Evolutionary conservation across 768 basidiomycete species (phyloP).

Genomic region (Hygrophoropsis aurantiaca): DNA sequence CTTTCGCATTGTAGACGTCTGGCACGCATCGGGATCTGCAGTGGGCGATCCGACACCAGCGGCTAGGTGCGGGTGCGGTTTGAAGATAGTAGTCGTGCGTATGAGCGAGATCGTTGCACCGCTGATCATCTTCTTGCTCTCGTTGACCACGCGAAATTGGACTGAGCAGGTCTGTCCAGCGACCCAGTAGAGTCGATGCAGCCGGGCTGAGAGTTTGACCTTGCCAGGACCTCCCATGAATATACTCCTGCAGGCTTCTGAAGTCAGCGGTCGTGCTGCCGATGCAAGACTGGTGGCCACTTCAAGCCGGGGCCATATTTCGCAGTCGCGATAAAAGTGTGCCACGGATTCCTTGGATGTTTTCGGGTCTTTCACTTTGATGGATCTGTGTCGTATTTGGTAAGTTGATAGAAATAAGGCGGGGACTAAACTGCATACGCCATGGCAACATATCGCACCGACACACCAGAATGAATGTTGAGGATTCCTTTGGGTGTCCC

Average conservation of each 20-base stretch:
- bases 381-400: conserved; percentile 48
- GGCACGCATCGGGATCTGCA: conserved; percentile 58
- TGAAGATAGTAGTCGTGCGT: conserved; percentile 67
- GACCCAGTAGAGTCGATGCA: conserved; percentile 78
- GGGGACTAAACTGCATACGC: conserved; percentile 47
- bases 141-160: conserved; percentile 63
- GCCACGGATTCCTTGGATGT: conserved; percentile 70
- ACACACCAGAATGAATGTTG: conserved; percentile 53
- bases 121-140: conserved; percentile 67
- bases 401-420: neutral
- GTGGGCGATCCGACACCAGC: conserved; percentile 16
- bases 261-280: conserved; percentile 56
- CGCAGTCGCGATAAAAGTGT: conserved; percentile 85
- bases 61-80: conserved; percentile 45
- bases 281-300: conserved; percentile 60
- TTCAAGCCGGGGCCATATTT: conserved; percentile 76
- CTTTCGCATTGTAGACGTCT: conserved; percentile 60
- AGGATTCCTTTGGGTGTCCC: conserved; percentile 62
- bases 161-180: conserved; percentile 79
- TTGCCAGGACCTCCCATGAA: conserved; percentile 66
- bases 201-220: conserved; percentile 60
- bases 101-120: conserved; percentile 60
- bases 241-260: conserved; percentile 51
- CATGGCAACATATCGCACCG: conserved; percentile 79
- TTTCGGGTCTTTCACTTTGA: conserved; percentile 69